Evolutionary conservation across 208 protist genomes (phyloP).

Genomic region (Leishmania lainsoni): DNA sequence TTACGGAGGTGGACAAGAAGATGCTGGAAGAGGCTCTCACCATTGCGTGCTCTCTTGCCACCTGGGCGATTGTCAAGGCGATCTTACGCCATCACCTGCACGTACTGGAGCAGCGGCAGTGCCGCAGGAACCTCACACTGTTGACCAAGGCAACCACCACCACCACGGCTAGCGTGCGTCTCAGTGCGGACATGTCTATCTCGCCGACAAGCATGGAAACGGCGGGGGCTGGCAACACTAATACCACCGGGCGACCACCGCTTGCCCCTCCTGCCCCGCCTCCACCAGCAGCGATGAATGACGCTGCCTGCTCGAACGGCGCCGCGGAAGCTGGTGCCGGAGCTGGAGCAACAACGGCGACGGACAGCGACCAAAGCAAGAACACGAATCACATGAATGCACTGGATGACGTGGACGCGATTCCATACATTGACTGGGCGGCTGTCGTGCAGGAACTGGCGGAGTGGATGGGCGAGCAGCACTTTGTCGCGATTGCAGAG

Average conservation of each 20-base stretch:
- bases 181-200: not conserved
- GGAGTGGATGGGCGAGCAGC: conserved; percentile 39
- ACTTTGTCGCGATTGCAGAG: conserved; percentile 37
- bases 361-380: not conserved
- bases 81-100: conserved; percentile 63
- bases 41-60: conserved; percentile 55
- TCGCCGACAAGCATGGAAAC: conserved; percentile 9
- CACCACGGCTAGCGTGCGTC: not conserved
- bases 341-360: not conserved
- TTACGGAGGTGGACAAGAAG: conserved; percentile 36
- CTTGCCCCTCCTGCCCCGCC: conserved; percentile 16
- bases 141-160: not conserved
- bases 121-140: not conserved
- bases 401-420: not conserved
- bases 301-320: not conserved
- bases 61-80: conserved; percentile 64
- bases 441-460: conserved; percentile 64
- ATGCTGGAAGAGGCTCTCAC: conserved; percentile 53
- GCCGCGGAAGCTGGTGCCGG: not conserved
- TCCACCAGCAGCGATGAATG: conserved; percentile 7
- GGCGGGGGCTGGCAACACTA: conserved; percentile 1
- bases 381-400: not conserved
- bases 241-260: conserved; percentile 13
- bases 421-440: conserved; percentile 59
- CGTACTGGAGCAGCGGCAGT: conserved; percentile 14